These are phyloP conservation scores for Boletellus emodensis DNA, from an alignment of 768 basidiomycete species.

Conservation along the genomic window DNA sequence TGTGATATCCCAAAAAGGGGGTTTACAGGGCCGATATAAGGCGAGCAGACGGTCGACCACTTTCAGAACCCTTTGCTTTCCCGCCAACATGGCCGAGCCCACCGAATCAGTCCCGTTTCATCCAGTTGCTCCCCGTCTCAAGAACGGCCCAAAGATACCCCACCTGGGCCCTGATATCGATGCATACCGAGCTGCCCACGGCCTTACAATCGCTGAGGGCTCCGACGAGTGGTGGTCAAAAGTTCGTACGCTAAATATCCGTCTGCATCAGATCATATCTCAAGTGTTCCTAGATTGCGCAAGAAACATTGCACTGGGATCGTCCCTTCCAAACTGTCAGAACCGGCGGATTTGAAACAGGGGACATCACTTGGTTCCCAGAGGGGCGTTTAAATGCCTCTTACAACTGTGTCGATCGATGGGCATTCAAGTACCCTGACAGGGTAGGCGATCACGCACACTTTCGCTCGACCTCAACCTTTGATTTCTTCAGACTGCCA, in stretches of 20 bases:
- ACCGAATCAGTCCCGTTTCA: slow-evolving; percentile 41
- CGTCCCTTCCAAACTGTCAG: slow-evolving; percentile 85
- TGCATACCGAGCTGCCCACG: slow-evolving; percentile 68
- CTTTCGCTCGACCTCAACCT: neutral
- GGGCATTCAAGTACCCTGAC: slow-evolving; percentile 87
- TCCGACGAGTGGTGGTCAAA: slow-evolving; percentile 88
- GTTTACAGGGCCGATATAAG: slow-evolving; percentile 15
- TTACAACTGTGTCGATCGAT: slow-evolving; percentile 97
- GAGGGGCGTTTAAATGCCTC: slow-evolving; percentile 90
- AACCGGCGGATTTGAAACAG: slow-evolving; percentile 75
- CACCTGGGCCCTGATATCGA: slow-evolving; percentile 77
- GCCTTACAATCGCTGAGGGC: slow-evolving; percentile 66
- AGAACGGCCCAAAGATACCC: slow-evolving; percentile 57
- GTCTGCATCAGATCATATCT: neutral
- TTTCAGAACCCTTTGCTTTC: slow-evolving; percentile 2
- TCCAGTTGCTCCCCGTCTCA: slow-evolving; percentile 75
- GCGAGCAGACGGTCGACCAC: neutral
- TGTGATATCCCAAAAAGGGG: slow-evolving; percentile 17
- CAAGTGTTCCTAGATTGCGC: slow-evolving; percentile 48
- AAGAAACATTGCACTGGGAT: slow-evolving; percentile 80
- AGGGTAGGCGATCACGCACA: slow-evolving; percentile 43
- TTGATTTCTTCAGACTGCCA: slow-evolving; percentile 60
- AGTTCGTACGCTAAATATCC: slow-evolving; percentile 35
- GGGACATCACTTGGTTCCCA: slow-evolving; percentile 94
- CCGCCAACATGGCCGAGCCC: slow-evolving; percentile 39